phyloP scores from a whole-genome alignment of 148 eudicot genomes.

The Gaultheria prostrata region DNA sequence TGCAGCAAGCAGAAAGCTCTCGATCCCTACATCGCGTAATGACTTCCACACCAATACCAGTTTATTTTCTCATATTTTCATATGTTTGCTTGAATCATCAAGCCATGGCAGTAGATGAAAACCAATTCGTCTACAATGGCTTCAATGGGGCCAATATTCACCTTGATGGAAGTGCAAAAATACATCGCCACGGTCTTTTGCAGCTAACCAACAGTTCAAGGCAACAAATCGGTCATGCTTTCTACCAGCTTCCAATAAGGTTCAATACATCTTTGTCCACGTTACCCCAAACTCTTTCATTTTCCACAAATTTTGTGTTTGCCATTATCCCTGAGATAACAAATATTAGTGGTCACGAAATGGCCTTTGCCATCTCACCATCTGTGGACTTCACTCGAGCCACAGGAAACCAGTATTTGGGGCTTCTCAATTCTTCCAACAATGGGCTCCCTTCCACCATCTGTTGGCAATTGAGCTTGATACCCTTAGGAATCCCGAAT shows the following conservation, averaged over 20 bases:
- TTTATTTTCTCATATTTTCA: not conserved
- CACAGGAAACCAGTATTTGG: conserved; percentile 13
- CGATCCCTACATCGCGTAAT: not conserved
- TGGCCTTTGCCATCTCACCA: conserved; percentile 27
- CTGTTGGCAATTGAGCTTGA: conserved; percentile 31
- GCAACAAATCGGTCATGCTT: conserved; percentile 19
- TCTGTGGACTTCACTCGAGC: conserved; percentile 17
- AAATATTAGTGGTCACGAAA: conserved; percentile 2
- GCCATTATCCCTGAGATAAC: not conserved
- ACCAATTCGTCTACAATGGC: conserved; percentile 9
- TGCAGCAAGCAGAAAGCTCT: not conserved
- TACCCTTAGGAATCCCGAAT: conserved; percentile 26
- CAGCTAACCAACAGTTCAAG: not conserved
- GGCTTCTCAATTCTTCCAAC: conserved; percentile 19
- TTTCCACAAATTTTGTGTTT: not conserved
- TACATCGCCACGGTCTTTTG: conserved; percentile 24
- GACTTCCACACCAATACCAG: not conserved
- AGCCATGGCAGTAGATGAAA: not conserved
- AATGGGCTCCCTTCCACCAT: conserved; percentile 16
- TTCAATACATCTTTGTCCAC: not conserved
- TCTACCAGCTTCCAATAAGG: conserved; percentile 17
- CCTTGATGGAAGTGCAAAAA: conserved; percentile 21
- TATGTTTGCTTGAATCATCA: not conserved
- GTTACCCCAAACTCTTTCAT: not conserved
- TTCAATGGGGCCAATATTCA: conserved; percentile 23